These are phyloP conservation scores for Penicillium subrubescens DNA, from an alignment of 495 filamentous ascomycete genomes.

Conservation along the genomic window DNA sequence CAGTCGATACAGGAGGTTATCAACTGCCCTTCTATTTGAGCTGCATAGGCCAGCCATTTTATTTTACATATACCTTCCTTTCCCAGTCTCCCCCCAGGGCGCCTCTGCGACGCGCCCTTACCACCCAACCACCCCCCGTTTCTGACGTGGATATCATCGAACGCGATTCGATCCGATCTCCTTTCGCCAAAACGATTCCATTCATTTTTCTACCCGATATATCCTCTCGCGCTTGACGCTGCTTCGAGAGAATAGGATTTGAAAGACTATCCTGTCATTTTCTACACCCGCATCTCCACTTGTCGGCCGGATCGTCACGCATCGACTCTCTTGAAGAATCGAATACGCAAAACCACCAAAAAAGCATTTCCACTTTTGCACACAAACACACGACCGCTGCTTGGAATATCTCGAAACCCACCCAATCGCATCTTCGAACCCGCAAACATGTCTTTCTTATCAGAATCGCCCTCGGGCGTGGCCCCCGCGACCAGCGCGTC, in stretches of 20 bases:
- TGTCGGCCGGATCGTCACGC: conserved; percentile 47
- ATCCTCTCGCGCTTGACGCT: conserved; percentile 47
- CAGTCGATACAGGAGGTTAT: conserved; percentile 14
- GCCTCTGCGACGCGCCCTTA: conserved; percentile 49
- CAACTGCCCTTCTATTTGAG: conserved; percentile 29
- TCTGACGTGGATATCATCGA: conserved; percentile 31
- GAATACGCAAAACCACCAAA: conserved; percentile 17
- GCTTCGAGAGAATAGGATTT: conserved; percentile 38
- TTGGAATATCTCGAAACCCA: neutral
- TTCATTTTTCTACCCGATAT: conserved; percentile 30
- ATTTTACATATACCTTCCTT: conserved; percentile 22
- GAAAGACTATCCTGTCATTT: conserved; percentile 21
- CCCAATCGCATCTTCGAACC: neutral
- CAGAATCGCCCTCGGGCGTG: conserved; percentile 37
- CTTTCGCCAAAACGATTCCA: conserved; percentile 33
- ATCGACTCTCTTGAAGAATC: conserved; percentile 21
- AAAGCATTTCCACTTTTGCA: conserved; percentile 3
- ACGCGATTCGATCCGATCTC: conserved; percentile 21
- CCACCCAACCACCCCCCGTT: conserved; percentile 32
- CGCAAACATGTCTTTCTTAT: conserved; percentile 43
- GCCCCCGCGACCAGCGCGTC: conserved; percentile 28
- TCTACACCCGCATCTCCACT: conserved; percentile 28
- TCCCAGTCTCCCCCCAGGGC: conserved; percentile 27
- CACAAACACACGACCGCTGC: neutral
- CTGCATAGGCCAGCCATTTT: conserved; percentile 50